These are phyloP conservation scores for Penicillium corylophilum DNA, from an alignment of 2,329 filamentous ascomycete genomes.

Conservation along the genomic window DNA sequence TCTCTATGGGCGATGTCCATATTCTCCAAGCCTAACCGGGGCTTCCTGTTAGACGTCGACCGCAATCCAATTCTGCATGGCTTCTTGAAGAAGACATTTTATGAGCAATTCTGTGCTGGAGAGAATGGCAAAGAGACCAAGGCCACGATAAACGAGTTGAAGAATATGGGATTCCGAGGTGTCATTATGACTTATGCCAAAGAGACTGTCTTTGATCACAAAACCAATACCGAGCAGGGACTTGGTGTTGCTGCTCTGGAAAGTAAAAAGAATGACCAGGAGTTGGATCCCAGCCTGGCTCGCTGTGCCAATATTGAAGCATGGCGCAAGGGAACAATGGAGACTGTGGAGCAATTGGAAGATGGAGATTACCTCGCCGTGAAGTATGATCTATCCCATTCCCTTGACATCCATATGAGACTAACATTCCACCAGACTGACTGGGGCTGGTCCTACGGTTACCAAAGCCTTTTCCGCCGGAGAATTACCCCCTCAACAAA, in stretches of 20 bases:
- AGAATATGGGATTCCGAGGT: conserved; percentile 74
- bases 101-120: conserved; percentile 87
- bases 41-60: conserved; percentile 66
- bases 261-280: conserved; percentile 8
- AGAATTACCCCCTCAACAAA: conserved; percentile 62
- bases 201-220: conserved; percentile 66
- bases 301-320: conserved; percentile 40
- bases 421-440: conserved; percentile 53
- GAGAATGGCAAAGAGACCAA: conserved; percentile 68
- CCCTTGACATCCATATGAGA: neutral
- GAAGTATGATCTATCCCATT: conserved; percentile 43
- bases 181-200: conserved; percentile 81
- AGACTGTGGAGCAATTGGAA: conserved; percentile 58
- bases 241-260: conserved; percentile 18
- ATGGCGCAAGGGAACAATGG: conserved; percentile 73
- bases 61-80: conserved; percentile 68
- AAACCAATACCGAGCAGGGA: conserved; percentile 23
- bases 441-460: conserved; percentile 73
- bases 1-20: conserved; percentile 67
- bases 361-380: conserved; percentile 64
- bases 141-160: conserved; percentile 63
- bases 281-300: neutral
- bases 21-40: conserved; percentile 59
- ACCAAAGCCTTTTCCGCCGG: conserved; percentile 62
- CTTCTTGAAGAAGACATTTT: conserved; percentile 66